phyloP scores from a whole-genome alignment of 148 eudicot species.

The Camellia japonica region DNA sequence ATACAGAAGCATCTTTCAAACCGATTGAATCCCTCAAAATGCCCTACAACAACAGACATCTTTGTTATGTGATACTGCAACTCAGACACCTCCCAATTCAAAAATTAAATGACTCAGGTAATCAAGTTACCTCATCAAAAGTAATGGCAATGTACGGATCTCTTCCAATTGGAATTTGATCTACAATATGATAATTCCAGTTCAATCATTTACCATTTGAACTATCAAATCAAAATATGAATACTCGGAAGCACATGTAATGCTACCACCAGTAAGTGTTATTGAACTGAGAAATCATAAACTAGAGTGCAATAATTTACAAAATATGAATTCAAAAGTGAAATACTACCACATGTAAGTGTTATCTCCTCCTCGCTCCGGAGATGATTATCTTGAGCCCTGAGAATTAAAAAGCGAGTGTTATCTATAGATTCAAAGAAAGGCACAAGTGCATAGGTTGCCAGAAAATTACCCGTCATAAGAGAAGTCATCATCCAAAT shows the following conservation, averaged over 20 bases:
- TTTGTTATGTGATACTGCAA: background rate
- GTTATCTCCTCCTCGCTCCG: conserved; percentile 68
- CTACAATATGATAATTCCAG: conserved; percentile 26
- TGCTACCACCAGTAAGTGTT: no score
- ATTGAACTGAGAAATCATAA: background rate
- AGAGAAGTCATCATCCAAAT: conserved; percentile 37
- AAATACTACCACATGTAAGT: conserved; percentile 34
- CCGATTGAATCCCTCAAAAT: conserved; percentile 15
- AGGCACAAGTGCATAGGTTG: background rate
- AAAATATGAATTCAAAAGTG: background rate
- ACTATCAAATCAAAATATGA: background rate
- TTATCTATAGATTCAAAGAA: background rate
- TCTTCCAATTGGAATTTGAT: conserved; percentile 44
- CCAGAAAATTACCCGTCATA: conserved; percentile 35
- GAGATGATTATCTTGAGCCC: conserved; percentile 61
- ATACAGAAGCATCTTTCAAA: conserved; percentile 17
- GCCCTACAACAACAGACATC: conserved; percentile 21
- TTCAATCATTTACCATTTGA: background rate
- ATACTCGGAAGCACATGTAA: no score
- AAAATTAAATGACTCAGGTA: background rate
- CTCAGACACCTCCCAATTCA: background rate
- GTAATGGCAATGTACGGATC: conserved; percentile 67
- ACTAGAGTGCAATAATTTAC: background rate
- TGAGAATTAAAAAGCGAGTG: conserved; percentile 20
- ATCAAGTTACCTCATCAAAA: conserved; percentile 55